phyloP scores from a whole-genome alignment of 257 asterid species.

The Osmanthus fragrans region DNA sequence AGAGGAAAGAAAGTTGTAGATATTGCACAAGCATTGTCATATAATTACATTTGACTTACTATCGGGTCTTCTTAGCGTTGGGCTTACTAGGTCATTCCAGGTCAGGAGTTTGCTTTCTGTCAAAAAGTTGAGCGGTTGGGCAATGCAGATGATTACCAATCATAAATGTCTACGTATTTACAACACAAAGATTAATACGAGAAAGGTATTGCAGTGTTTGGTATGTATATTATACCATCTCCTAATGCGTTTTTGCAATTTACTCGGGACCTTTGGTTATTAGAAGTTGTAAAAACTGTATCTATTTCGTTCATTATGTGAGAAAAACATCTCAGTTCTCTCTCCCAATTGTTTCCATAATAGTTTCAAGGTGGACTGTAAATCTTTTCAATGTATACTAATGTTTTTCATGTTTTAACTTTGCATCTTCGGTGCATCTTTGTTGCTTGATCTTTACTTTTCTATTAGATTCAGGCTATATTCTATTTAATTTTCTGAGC shows the following conservation, averaged over 20 bases:
- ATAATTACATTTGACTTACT: slow-evolving; percentile 15
- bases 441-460: slow-evolving; percentile 7
- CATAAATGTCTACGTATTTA: slow-evolving; percentile 92
- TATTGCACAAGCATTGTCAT: background rate
- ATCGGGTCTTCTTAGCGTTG: slow-evolving; percentile 2
- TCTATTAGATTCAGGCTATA: slow-evolving; percentile 5
- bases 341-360: background rate
- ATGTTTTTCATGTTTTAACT: slow-evolving; percentile 9
- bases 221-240: slow-evolving; percentile 44
- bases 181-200: slow-evolving; percentile 86
- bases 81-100: slow-evolving; percentile 47
- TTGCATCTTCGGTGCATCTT: background rate
- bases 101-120: slow-evolving; percentile 76
- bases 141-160: slow-evolving; percentile 88
- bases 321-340: slow-evolving; percentile 11
- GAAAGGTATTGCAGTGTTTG: slow-evolving; percentile 79
- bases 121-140: slow-evolving; percentile 85
- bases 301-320: slow-evolving; percentile 14
- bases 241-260: slow-evolving; percentile 12
- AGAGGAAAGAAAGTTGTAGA: background rate
- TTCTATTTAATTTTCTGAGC: slow-evolving; percentile 4
- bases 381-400: background rate
- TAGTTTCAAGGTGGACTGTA: background rate
- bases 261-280: slow-evolving; percentile 1
- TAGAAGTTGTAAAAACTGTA: background rate